Percentiles rank a stretch among this genome's conserved stretches.
These are phyloP conservation scores for Adansonia digitata DNA, from an alignment of 345 rosid species.

Conservation along the genomic window DNA sequence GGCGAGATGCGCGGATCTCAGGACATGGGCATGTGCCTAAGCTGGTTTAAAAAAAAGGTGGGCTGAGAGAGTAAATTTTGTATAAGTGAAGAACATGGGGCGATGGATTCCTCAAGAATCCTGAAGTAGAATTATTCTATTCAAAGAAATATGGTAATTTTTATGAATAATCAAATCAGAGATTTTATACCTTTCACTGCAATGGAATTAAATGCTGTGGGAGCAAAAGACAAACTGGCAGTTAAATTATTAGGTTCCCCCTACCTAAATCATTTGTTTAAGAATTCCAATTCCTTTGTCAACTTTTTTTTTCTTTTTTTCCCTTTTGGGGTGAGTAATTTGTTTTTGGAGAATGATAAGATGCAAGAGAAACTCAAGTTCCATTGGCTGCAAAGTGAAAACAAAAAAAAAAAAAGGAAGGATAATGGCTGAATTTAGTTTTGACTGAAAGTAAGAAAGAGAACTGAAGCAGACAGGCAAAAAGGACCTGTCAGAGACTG, in stretches of 20 bases:
- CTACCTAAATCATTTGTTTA: background rate
- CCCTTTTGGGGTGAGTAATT: background rate
- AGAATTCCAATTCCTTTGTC: background rate
- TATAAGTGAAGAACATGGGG: background rate
- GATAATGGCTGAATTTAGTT: background rate
- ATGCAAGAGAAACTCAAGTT: background rate
- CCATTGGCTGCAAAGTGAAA: background rate
- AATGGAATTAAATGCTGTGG: background rate
- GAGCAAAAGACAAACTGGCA: background rate
- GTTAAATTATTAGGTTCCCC: background rate
- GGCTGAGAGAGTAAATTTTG: background rate
- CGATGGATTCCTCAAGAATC: background rate
- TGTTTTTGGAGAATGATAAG: background rate
- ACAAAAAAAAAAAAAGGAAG: too few relatives aligned
- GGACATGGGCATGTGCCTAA: constrained; percentile 41
- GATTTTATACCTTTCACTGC: background rate
- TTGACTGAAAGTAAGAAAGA: background rate
- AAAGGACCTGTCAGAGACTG: background rate
- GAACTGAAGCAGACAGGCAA: background rate
- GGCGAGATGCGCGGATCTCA: constrained; percentile 40
- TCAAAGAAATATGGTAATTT: background rate
- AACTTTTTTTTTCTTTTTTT: background rate
- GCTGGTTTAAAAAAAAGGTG: constrained; percentile 18
- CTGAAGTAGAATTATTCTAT: background rate
- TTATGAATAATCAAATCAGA: background rate